Base-by-base conservation (phyloP, 177 flowering plant genomes). In the Vitis hybrid region DNA sequence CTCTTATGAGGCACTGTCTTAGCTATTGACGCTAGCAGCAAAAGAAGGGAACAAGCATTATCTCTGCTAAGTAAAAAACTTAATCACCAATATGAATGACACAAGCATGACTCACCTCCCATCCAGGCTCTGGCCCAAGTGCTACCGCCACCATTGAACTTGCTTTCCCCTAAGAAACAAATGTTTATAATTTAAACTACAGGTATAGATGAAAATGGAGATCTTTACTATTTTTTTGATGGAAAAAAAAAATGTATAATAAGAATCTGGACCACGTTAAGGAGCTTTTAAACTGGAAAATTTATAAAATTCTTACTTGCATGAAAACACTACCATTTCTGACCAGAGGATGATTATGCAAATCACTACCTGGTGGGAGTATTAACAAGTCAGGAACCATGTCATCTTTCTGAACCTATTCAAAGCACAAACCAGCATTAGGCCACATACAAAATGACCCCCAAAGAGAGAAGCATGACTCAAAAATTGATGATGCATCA, bases 81-180 rank as follows among this genome's bases (percentile, higher is more conserved):
- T 7, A 69, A 52, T 22, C 5, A 10, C 29, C 16, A 53, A 64
- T 29, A 39, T 39, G 45, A 13, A 59, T 34, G 15, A 13, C 7
- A 60, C 7, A 67, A 59, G 61, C 8, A 65, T 1, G 63, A 64
- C 84, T 68, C 15, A 94, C 98, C 88, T 81, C 83, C 97, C 97
- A 91, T 69, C 85, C 93, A 10, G 97, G 92, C 68, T 90, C 60
- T 59, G 99, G 98, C 26, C 68, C 80, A 52, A 95, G 92, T 34
- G 93, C 92, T 62, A 82, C 86, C 67, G 98, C 99, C 61, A 88
- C 92, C 98, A 93, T 95, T 34, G 93, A 93, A 78, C 99, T 93
- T 71, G 89, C 97, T 76, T 84, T 93, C 3, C 98, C 93, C 97
- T 94, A 65, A 6, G 12, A 56, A 61, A 69, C 19, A 48, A 18